These are phyloP conservation scores for Globisporangium middletonii DNA, from an alignment of 352 stramenopile species.

Conservation along the genomic window DNA sequence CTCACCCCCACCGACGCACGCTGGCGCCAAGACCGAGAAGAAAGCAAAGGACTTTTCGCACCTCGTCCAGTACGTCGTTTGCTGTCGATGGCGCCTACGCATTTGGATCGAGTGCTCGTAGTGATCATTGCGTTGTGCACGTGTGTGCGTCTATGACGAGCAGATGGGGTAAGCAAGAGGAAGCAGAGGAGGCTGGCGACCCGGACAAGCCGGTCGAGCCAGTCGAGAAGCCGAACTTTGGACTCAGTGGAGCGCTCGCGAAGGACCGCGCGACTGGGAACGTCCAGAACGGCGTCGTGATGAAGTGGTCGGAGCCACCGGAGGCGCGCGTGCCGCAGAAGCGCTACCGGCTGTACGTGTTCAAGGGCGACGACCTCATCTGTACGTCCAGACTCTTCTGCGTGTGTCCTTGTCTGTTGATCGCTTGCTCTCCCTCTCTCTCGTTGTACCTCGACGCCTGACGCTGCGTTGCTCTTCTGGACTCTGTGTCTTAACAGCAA, in stretches of 20 bases:
- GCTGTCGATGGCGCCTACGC: neutral
- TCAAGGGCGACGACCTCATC: conserved; percentile 87
- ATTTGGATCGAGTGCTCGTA: neutral
- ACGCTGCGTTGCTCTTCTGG: neutral
- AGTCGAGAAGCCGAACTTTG: conserved; percentile 96
- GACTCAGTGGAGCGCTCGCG: conserved; percentile 93
- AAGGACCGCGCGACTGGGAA: conserved; percentile 95
- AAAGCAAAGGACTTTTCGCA: conserved; percentile 50
- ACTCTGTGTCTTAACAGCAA: conserved; percentile 62
- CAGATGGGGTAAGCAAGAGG: conserved; percentile 74
- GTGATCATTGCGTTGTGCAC: neutral
- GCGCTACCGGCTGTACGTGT: conserved; percentile 97
- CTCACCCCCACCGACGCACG: conserved; percentile 17
- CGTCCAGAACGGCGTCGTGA: conserved; percentile 93
- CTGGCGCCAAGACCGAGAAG: conserved; percentile 22
- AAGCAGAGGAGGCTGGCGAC: conserved; percentile 33
- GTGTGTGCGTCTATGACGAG: neutral
- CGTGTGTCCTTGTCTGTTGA: neutral
- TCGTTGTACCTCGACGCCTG: neutral
- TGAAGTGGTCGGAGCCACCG: conserved; percentile 97
- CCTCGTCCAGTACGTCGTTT: conserved; percentile 37
- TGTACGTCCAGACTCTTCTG: conserved; percentile 25
- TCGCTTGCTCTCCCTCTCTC: no score
- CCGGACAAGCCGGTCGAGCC: conserved; percentile 25
- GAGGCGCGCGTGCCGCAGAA: conserved; percentile 90